phyloP scores from a whole-genome alignment of 305 asterid species.

The Ajuga reptans region DNA sequence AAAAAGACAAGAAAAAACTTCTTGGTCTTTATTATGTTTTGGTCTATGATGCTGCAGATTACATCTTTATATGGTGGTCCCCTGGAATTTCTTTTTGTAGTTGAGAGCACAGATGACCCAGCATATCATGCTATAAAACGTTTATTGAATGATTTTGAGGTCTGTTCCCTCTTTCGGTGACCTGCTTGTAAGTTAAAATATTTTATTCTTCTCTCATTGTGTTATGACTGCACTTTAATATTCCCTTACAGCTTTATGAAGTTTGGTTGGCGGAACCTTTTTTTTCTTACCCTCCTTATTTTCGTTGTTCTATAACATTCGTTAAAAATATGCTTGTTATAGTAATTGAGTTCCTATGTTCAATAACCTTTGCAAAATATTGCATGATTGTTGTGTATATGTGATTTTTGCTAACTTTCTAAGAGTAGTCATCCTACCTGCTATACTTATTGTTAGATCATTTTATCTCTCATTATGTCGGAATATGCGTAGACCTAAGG shows the following conservation, averaged over 20 bases:
- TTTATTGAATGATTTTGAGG: conserved; percentile 59
- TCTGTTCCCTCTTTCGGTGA: conserved; percentile 20
- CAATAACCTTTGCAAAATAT: too few species aligned
- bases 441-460: too few species aligned
- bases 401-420: too few species aligned
- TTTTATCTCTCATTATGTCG: too few species aligned
- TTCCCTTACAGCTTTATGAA: not conserved
- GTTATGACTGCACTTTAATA: not conserved
- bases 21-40: not conserved
- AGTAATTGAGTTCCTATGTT: too few species aligned
- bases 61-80: conserved; percentile 84
- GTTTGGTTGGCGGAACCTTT: too few species aligned
- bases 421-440: too few species aligned
- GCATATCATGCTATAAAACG: conserved; percentile 63
- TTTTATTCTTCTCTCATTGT: not conserved
- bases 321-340: too few species aligned
- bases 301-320: too few species aligned
- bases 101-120: conserved; percentile 65
- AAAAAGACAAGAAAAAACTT: not conserved
- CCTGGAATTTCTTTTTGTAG: conserved; percentile 66
- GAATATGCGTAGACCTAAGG: too few species aligned
- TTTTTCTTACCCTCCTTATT: too few species aligned
- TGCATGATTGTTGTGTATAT: too few species aligned
- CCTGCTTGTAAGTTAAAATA: not conserved
- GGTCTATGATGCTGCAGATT: conserved; percentile 41